Base-by-base conservation (phyloP, 495 filamentous ascomycete species). In the Cercophora scortea region DNA sequence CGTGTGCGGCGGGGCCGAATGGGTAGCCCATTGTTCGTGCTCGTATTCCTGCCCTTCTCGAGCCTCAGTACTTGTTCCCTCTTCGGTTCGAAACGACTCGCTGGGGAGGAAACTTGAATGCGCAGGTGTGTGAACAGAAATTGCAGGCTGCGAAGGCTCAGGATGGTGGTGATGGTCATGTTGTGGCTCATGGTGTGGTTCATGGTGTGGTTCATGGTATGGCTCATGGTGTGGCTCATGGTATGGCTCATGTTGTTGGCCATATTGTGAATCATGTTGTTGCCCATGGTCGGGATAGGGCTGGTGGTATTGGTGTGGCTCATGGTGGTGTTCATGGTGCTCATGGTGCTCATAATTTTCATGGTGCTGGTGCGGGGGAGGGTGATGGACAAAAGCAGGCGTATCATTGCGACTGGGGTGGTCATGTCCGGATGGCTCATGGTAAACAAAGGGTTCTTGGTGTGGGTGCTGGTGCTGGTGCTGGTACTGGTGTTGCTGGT, bases 41-140 rank as follows among this genome's bases (percentile, higher is more conserved):
- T 52, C 55, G 53, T 67, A 67, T 49, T 64, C 66, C 60, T 77
- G 71, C 60, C 65, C 64, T 70, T 63, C 43, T 60, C 57, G 60
- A 67, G 60, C 61, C 59, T 70, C 63, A 72, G 67, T 62, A 59
- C 69, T 57, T 49, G 56, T 58, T 49, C 58, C 57, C 50, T 61
- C 61, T 52, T 57, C 47, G 57, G 58, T 49, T 45, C 54, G 59
- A 64, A 66, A 61, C 49, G 61, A 59, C 54, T 59, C 58, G 62
- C 56, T 61, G 51, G 61, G 54, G 51, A 55, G 18, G 55, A 52
- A 51, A 53, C 45, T 47, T 32, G 54, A 43, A 45, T 60, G 58
- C 41, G 59, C 54, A 56, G 47, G 49, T 41, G 61, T 55, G 51
- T 58, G 57, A 54, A 25, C 41, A 49, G 52, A 45, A 54, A 55